Evolutionary conservation across 495 filamentous ascomycete genomes (phyloP).

Genomic region (Friedmanniomyces endolithicus): DNA sequence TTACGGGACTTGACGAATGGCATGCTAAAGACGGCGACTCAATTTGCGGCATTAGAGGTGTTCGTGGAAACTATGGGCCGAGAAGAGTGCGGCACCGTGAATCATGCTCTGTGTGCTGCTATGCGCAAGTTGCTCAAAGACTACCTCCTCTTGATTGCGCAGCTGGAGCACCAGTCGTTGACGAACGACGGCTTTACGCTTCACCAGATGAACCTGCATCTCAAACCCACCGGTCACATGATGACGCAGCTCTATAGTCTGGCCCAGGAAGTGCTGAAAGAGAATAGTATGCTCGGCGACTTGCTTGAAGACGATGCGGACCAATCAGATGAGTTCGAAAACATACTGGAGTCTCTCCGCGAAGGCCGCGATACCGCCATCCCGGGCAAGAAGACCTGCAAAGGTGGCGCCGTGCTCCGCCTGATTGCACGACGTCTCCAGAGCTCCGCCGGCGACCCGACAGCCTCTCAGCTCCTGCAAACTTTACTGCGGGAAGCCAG

Average conservation of each 20-base stretch:
- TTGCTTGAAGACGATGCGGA: conserved; percentile 66
- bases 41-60: conserved; percentile 78
- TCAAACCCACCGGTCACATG: conserved; percentile 77
- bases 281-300: conserved; percentile 77
- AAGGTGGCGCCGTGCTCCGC: conserved; percentile 80
- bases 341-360: conserved; percentile 68
- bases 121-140: conserved; percentile 86
- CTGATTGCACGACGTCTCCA: conserved; percentile 72
- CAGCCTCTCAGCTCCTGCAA: conserved; percentile 66
- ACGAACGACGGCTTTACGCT: conserved; percentile 79
- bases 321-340: conserved; percentile 72
- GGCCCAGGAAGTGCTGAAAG: conserved; percentile 73
- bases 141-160: conserved; percentile 81
- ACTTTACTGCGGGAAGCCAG: conserved; percentile 76
- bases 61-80: conserved; percentile 90
- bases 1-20: conserved; percentile 73
- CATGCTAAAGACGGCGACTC: conserved; percentile 90
- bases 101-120: conserved; percentile 86
- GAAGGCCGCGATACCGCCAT: conserved; percentile 66
- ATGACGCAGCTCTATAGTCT: conserved; percentile 76
- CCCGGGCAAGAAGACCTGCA: conserved; percentile 81
- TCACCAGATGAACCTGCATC: conserved; percentile 84
- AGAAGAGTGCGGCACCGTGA: conserved; percentile 90
- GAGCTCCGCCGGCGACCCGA: conserved; percentile 84
- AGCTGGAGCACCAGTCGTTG: conserved; percentile 82